phyloP scores from a whole-genome alignment of 345 rosid genomes.

The Eucalyptus cloeziana region DNA sequence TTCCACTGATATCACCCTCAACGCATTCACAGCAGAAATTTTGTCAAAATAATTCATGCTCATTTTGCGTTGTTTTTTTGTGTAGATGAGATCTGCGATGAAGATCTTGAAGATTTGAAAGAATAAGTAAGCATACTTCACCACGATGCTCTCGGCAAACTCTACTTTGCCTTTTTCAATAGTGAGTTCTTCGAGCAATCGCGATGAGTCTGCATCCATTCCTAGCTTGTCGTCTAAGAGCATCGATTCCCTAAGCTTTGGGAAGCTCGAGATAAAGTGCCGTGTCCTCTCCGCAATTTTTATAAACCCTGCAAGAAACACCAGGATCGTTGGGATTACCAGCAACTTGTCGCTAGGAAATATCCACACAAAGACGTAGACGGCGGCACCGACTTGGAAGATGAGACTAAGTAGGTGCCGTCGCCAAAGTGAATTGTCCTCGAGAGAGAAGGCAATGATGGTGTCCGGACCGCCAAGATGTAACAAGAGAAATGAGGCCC shows the following conservation, averaged over 20 bases:
- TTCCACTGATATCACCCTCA: not conserved
- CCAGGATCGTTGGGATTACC: not conserved
- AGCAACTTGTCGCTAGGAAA: too few species aligned
- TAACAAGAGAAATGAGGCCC: not conserved
- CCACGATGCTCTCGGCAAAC: rapidly evolving
- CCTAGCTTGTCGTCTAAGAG: rapidly evolving
- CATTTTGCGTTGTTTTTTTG: rapidly evolving
- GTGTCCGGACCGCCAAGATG: too few species aligned
- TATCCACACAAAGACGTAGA: too few species aligned
- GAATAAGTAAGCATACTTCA: not conserved
- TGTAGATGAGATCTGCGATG: rapidly evolving
- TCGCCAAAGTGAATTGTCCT: too few species aligned
- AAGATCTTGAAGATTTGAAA: not conserved
- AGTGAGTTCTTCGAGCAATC: not conserved
- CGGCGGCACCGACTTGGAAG: too few species aligned
- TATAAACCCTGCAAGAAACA: not conserved
- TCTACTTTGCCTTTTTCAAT: rapidly evolving
- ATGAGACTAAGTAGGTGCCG: too few species aligned
- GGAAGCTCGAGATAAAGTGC: not conserved
- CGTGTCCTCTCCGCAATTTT: not conserved
- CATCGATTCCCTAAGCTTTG: not conserved
- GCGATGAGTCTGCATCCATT: rapidly evolving
- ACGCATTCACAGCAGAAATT: rapidly evolving
- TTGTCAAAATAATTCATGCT: rapidly evolving
- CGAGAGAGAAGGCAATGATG: too few species aligned